Evolutionary conservation across 805 yeast genomes (phyloP).

Genomic region (Candida tallmaniae): DNA sequence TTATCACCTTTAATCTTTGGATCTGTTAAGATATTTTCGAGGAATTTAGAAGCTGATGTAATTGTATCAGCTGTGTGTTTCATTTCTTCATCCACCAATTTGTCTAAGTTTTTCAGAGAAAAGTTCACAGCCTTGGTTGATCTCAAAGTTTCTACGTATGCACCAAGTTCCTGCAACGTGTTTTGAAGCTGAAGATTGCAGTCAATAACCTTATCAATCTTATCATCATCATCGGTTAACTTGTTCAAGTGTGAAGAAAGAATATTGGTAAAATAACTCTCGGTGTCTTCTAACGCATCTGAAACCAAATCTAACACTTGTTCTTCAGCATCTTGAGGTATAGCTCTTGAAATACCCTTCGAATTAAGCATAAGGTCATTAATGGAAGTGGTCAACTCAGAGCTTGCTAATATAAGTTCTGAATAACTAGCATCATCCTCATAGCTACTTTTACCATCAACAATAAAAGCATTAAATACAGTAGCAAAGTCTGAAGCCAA

Average conservation of each 20-base stretch:
- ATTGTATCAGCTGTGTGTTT: constrained; percentile 67
- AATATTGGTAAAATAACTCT: constrained; percentile 57
- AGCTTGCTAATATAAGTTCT: constrained; percentile 56
- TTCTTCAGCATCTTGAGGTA: constrained; percentile 53
- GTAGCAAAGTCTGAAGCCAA: constrained; percentile 77
- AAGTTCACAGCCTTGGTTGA: constrained; percentile 25
- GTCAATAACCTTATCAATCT: constrained; percentile 71
- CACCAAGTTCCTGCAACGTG: constrained; percentile 53
- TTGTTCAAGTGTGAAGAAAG: constrained; percentile 49
- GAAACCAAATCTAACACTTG: constrained; percentile 45
- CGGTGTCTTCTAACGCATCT: constrained; percentile 56
- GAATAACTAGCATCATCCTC: constrained; percentile 52
- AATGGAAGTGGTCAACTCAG: constrained; percentile 57
- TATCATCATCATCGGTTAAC: constrained; percentile 53
- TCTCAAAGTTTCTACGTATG: constrained; percentile 52
- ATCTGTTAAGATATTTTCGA: constrained; percentile 49
- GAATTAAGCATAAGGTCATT: constrained; percentile 60
- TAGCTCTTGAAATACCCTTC: constrained; percentile 62
- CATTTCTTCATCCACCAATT: constrained; percentile 71
- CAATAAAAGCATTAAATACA: constrained; percentile 67
- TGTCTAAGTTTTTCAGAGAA: constrained; percentile 53
- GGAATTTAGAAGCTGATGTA: constrained; percentile 56
- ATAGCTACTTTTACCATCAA: constrained; percentile 59
- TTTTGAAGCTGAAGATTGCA: constrained; percentile 74
- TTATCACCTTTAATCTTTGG: constrained; percentile 53